Conservation (phyloP, 2,329 filamentous ascomycete genomes). For the Biscogniauxia marginata region DNA sequence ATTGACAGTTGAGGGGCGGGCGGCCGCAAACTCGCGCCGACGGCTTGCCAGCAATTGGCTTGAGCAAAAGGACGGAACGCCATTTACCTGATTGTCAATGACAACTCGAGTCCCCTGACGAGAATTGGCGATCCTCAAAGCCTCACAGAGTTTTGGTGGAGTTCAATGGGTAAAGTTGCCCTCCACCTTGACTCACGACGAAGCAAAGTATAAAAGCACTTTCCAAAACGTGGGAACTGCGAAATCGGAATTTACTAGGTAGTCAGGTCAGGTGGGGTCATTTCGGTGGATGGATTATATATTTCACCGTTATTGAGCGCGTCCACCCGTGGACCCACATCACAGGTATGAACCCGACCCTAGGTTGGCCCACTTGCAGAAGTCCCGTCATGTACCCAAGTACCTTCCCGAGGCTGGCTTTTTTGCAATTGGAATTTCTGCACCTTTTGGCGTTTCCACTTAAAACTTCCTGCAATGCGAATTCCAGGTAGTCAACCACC, state of each 20-base stretch:
- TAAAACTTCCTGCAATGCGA: constrained; percentile 1
- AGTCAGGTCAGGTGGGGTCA: constrained; percentile 7
- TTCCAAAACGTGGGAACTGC: not conserved
- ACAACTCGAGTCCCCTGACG: constrained; percentile 28
- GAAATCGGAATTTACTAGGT: constrained; percentile 8
- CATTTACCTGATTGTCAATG: constrained; percentile 29
- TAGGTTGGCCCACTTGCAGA: no score
- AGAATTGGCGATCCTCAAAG: constrained; percentile 26
- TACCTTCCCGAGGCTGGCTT: constrained; percentile 3
- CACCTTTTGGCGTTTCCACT: constrained; percentile 14
- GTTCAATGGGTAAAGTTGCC: constrained; percentile 23
- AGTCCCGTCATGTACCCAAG: constrained; percentile 7
- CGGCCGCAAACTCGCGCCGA: constrained; percentile 18
- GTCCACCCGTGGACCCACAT: no score
- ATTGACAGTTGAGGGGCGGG: constrained; percentile 12
- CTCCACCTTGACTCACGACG: constrained; percentile 21
- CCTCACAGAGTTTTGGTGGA: constrained; percentile 8
- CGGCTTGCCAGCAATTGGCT: constrained; percentile 26
- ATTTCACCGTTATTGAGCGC: not conserved
- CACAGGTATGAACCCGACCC: no score
- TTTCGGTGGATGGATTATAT: not conserved
- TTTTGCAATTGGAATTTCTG: constrained; percentile 12
- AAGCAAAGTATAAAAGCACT: not conserved
- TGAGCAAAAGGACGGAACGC: constrained; percentile 29
- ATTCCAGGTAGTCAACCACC: not conserved